phyloP scores from a whole-genome alignment of 148 eudicot genomes.

The Arbutus unedo region DNA sequence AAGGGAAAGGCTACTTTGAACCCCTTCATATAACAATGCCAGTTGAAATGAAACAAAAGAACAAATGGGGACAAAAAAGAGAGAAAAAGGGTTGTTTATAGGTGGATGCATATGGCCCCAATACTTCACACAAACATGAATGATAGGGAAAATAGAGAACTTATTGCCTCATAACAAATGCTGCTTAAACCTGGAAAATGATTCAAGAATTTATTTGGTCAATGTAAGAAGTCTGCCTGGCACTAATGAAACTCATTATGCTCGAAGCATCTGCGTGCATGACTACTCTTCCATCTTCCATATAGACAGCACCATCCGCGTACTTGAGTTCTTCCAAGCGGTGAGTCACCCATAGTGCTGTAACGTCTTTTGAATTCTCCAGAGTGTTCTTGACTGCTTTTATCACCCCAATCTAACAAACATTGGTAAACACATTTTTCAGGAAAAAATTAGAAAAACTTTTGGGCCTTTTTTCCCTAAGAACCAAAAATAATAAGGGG shows the following conservation, averaged over 20 bases:
- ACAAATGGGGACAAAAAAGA: not conserved
- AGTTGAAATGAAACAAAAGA: no score
- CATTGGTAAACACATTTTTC: no score
- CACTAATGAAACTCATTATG: slow-evolving; percentile 49
- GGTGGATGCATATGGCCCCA: not conserved
- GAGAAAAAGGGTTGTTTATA: no score
- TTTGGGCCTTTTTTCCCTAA: no score
- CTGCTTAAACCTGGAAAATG: not conserved
- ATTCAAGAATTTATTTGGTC: slow-evolving; percentile 49
- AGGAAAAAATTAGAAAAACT: no score
- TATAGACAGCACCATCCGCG: slow-evolving; percentile 90
- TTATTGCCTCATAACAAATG: not conserved
- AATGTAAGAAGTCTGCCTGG: slow-evolving; percentile 52
- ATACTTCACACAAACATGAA: not conserved
- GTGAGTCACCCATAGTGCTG: slow-evolving; percentile 95
- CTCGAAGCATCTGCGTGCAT: slow-evolving; percentile 65
- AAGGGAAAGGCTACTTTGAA: no score
- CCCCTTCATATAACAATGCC: no score
- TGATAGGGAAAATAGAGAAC: not conserved
- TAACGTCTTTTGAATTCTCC: slow-evolving; percentile 52
- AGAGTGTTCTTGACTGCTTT: slow-evolving; percentile 70
- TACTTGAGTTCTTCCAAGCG: slow-evolving; percentile 85
- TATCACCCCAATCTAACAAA: slow-evolving; percentile 61
- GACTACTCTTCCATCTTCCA: slow-evolving; percentile 81
- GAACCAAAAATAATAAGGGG: no score